Base-by-base conservation (phyloP, 768 basidiomycete species). In the Lentinula aciculospora region DNA sequence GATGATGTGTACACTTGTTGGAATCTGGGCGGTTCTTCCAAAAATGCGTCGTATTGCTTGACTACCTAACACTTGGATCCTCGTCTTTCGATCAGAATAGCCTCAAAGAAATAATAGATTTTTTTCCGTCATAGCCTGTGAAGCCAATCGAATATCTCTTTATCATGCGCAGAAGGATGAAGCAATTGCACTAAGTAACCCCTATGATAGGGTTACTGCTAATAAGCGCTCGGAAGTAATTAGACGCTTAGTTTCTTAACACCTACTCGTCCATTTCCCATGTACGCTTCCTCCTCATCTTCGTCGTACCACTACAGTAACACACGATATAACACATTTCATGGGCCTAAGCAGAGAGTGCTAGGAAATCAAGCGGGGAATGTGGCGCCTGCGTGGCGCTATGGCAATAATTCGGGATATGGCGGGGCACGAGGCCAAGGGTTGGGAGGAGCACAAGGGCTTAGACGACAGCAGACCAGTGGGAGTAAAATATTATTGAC, bases 401-500 rank as follows among this genome's bases (percentile, higher is more conserved):
- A 67, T 42, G 56, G 58, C 8, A n/a, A n/a, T n/a, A n/a, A n/a
- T n/a, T n/a, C n/a, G n/a, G n/a, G n/a, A n/a, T n/a, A n/a, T n/a
- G n/a, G 13, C 37, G 37, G 4, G 5, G 4, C 5, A 5, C n/a
- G 32, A 27, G 47, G 59, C 2, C 3, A 55, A 56, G 68, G 69
- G 13, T 64, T 64, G 58, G 78, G 71, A 57, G 73, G 67, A 46
- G 77, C 68, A 40, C 64, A 65, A 53, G 47, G 53, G 3, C 40
- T 54, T 36, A 57, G 65, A 8, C 71, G 72, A n/a, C 60, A 48
- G n/a, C 31, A 19, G 29, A 40, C 40, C 31, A 67, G 61, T 23
- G 85, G 83, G 7, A 88, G 86, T 69, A 88, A 82, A 67, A 87
- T 90, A 17, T 73, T 90, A 44, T 67, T 89, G 54, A 86, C 83